Evolutionary conservation across 805 yeast genomes (phyloP).

Genomic region (Clavispora carvajalis): DNA sequence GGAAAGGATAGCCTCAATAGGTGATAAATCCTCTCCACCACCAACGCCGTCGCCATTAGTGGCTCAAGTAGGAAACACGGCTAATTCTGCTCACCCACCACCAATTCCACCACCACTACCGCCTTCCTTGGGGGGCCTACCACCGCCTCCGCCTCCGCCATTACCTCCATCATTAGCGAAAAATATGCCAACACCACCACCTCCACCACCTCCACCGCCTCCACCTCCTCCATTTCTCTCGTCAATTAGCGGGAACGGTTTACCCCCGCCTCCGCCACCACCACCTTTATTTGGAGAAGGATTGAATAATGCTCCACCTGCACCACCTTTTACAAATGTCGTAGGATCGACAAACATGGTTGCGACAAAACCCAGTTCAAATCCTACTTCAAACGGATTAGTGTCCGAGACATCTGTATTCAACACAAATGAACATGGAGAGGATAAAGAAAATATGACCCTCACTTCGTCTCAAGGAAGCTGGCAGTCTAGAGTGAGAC

Average conservation of each 20-base stretch:
- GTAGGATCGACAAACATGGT: too few species aligned
- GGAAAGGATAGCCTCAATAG: background rate
- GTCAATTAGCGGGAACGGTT: background rate
- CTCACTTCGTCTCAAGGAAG: conserved; percentile 2
- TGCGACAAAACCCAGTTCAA: too few species aligned
- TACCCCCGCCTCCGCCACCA: background rate
- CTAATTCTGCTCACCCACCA: background rate
- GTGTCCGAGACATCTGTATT: too few species aligned
- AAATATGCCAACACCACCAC: conserved; percentile 3
- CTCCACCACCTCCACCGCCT: too few species aligned
- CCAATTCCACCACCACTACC: background rate
- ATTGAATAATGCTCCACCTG: background rate
- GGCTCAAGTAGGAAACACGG: too few species aligned
- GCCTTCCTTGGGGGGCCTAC: background rate
- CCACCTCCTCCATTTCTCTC: conserved; percentile 5
- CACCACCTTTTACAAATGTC: background rate
- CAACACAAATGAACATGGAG: background rate
- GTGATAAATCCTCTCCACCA: background rate
- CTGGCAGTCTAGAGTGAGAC: conserved; percentile 31
- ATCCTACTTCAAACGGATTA: too few species aligned
- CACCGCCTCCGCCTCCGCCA: conserved; percentile 2
- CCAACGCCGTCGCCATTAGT: too few species aligned
- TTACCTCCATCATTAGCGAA: background rate
- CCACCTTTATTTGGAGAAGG: background rate
- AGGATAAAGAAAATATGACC: background rate